Evolutionary conservation across 257 asterid genomes (phyloP), one percentile per base, ranked within the genome.

Genomic region (Salvia splendens): DNA sequence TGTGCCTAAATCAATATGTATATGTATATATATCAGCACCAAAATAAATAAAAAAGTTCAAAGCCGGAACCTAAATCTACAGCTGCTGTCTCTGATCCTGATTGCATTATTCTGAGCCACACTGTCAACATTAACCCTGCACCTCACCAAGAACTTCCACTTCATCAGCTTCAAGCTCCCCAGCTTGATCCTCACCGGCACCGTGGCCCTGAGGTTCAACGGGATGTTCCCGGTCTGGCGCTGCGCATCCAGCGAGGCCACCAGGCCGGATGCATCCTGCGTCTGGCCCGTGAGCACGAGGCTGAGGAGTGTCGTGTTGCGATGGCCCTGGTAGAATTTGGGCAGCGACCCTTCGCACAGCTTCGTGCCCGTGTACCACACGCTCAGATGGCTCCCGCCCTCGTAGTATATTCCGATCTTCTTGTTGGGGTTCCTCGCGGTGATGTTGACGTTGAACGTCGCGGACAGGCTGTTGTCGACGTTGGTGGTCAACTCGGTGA

Each of bases 131-230:
- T 12, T 72, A 57, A 91, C 66, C 61, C 74, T 78, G 51, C 99
- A 94, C 88, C 73, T 91, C 33, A 94, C 96, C 88, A 85, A 73
- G 79, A 89, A 91, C 76, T 78, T 91, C 99, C 97, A 91, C 50
- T 83, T 89, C 90, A 80, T 88, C 70, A 94, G 73, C 64, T 80
- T 94, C 90, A 91, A 70, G 6, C 74, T 74, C 40, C 98, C 98
- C 24, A 94, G 83, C 77, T 81, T 87, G 43, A 94, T 51, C 74
- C 87, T 87, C 77, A 91, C 96, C 40, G 99, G 99, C 32, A 91
- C 99, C 16, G 61, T 81, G 0, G 79, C 96, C 79, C 85, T 68
- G 17, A 87, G 62, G 62, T 67, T 60, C 77, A 78, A 56, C 46
- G 87, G 98, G 28, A 94, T 48, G 61, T 54, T 84, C 33, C 99